Evolutionary conservation across 257 asterid species (phyloP).

Genomic region (Cruciata laevipes): DNA sequence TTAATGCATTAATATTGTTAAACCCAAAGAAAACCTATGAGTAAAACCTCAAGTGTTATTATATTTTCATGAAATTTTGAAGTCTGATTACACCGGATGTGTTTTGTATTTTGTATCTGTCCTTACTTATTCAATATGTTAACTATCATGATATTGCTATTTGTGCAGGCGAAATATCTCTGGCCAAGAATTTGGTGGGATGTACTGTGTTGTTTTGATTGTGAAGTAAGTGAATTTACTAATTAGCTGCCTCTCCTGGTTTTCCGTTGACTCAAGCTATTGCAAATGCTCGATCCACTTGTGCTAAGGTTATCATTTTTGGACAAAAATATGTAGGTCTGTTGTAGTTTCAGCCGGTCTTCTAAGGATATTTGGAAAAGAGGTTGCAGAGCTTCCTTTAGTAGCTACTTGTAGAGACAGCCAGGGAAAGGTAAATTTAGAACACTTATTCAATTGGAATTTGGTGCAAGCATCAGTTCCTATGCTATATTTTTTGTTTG

Average conservation of each 20-base stretch:
- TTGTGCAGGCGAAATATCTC: slow-evolving; percentile 89
- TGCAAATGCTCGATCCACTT: not conserved
- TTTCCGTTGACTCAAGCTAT: not conserved
- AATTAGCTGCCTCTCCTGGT: slow-evolving; percentile 1
- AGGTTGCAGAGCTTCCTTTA: slow-evolving; percentile 95
- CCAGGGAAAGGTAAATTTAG: slow-evolving; percentile 80
- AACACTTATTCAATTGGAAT: not conserved
- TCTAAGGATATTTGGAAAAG: slow-evolving; percentile 79
- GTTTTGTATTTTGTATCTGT: not conserved
- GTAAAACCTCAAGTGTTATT: not conserved
- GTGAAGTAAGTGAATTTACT: slow-evolving; percentile 54
- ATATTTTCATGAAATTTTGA: not conserved
- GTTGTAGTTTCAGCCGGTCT: slow-evolving; percentile 95
- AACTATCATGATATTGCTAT: not conserved
- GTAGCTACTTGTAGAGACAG: slow-evolving; percentile 82
- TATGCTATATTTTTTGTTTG: not conserved
- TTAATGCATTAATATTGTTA: not conserved
- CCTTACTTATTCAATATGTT: not conserved
- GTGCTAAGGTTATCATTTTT: not conserved
- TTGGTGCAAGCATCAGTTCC: not conserved
- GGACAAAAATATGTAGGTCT: slow-evolving; percentile 43
- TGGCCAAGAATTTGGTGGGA: slow-evolving; percentile 98
- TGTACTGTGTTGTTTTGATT: slow-evolving; percentile 81
- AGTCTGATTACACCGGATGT: not conserved
- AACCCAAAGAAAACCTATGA: not conserved